Base-by-base conservation (phyloP, 345 rosid species). In the Eucalyptus viminalis region DNA sequence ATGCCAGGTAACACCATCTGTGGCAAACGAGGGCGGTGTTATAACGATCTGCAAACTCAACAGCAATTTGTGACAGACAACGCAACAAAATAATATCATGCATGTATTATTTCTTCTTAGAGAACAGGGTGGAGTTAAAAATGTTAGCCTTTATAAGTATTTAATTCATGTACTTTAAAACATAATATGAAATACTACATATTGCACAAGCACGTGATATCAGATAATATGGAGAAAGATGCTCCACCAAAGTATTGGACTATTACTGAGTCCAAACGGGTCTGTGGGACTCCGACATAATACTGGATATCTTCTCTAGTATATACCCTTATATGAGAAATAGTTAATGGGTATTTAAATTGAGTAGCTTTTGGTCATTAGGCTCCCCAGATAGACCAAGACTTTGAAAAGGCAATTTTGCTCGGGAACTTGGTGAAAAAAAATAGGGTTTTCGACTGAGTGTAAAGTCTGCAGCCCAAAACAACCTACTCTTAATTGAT, bases 1-100 rank as follows among this genome's bases (percentile, higher is more conserved):
- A 97, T 76, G 99, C 99, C 96, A 98, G 91, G 91, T 93, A 94
- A 88, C 87, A 87, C 99, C 99, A 98, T 98, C 99, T 98, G 97
- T 95, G 97, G 98, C 98, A 97, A 95, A 96, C 98, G 94, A 97
- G 98, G 94, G 99, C 98, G 89, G 98, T 94, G 95, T 97, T 97
- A 96, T 97, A 95, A 95, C 99, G 95, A 97, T 97, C 99, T 97
- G 99, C 98, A 97, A 93, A 92, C 96, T 94, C 96, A 95, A 88
- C 90, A 92, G 89, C 92, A 92, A 89, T 89, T 92, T 90, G 92
- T 93, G 93, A 93, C 92, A 94, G 92, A 89, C 34, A 88, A 53
- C 49, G 88, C 92, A 90, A 56, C 87, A n/a, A 91, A 49, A 88
- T 62, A 58, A 69, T 37, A 49, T 34, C 43, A 88, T 21, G 44